Evolutionary conservation across 163 green algal species (phyloP).

Genomic region (Trebouxia gelatinosa): DNA sequence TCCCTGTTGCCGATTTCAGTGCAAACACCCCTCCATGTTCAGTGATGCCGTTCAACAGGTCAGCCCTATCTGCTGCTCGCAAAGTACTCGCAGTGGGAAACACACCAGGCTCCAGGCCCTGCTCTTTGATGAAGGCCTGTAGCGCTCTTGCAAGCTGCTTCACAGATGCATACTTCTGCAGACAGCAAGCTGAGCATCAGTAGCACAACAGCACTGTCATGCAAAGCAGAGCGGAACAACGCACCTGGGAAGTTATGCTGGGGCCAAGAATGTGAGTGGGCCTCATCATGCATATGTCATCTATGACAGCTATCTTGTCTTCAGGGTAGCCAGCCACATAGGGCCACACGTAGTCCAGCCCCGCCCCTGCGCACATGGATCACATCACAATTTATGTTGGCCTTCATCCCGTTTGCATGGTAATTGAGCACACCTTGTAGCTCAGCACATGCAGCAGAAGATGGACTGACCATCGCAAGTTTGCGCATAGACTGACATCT

Average conservation of each 20-base stretch:
- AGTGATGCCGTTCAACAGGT: no score
- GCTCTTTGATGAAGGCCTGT: neutral
- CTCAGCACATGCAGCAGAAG: neutral
- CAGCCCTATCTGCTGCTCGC: no score
- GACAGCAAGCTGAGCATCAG: no score
- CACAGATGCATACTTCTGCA: no score
- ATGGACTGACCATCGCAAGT: neutral
- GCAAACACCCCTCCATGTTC: no score
- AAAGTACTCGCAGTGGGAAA: neutral
- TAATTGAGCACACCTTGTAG: neutral
- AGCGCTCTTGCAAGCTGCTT: no score
- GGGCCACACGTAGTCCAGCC: slow-evolving; percentile 27
- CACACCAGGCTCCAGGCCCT: neutral
- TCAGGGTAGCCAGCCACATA: slow-evolving; percentile 13
- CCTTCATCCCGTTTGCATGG: neutral
- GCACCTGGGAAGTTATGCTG: neutral
- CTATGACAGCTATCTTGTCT: slow-evolving; percentile 11
- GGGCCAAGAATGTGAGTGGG: slow-evolving; percentile 1
- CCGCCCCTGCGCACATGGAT: slow-evolving; percentile 20
- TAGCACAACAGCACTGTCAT: no score
- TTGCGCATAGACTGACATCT: no score
- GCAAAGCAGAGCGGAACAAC: no score
- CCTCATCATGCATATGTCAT: slow-evolving; percentile 18
- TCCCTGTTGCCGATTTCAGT: no score
- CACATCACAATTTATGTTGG: neutral